Base-by-base conservation (phyloP, 768 basidiomycete genomes). In the Arthromyces matolae region DNA sequence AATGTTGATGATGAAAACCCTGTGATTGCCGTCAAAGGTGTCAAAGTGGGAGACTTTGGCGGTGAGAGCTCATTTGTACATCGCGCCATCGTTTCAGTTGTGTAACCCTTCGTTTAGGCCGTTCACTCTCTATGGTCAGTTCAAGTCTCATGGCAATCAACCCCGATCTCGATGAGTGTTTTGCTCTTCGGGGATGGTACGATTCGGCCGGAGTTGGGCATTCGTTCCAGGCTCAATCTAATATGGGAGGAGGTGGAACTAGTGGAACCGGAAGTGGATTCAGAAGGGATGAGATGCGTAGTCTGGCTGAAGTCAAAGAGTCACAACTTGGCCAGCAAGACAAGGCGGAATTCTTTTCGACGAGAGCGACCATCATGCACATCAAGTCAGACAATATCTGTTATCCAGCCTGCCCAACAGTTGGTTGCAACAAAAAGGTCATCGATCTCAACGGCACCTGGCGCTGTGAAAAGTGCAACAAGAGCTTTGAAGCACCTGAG, bases 391-490 rank as follows among this genome's bases (percentile, higher is more conserved):
- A 93, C 24, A 89, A 79, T 52, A 71, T 97, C 36, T 77, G 80
- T 13, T 99, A 99, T 63, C 87, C 94, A 19, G 94, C 90, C 14
- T 99, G 96, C 62, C 84, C 83, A 24, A 79, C 77, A 16, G 72
- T 80, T 31, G 76, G 73, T 8, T 98, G 95, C 66, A 89, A 78
- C 68, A 98, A 98, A 73, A 99, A 98, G 67, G 88, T 97, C 5
- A 66, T 79, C 1, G 77, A 89, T 46, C 65, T 73, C 16, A 75
- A 73, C n/a, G 76, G 72, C 34, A 75, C 72, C n/a, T 98, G 92
- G 92, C 71, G 80, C 36, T 98, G 96, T 64, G 96, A 98, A 63
- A 97, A 93, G 66, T 98, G 95, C 63, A 80, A 88, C 42, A 80
- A 76, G 63, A 77, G 65, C 20, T 87, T 78, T 58, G 72, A 76